Evolutionary conservation across 208 protist species (phyloP).

Genomic region (Trypanosoma avium): DNA sequence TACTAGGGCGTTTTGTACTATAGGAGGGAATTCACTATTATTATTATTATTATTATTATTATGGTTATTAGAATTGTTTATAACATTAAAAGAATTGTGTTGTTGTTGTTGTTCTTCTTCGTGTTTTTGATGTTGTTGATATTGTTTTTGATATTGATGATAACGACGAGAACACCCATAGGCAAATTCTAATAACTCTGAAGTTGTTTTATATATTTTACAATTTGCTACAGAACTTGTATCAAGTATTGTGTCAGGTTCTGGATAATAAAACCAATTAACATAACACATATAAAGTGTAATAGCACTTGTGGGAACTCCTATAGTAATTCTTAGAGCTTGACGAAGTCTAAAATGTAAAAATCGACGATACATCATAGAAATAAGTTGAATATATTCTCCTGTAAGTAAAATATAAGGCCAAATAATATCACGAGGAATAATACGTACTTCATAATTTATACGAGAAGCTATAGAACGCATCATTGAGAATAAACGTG

Average conservation of each 20-base stretch:
- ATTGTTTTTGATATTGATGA: not conserved
- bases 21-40: too few species aligned
- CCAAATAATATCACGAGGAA: conserved; percentile 8
- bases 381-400: conserved; percentile 23
- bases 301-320: conserved; percentile 30
- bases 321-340: conserved; percentile 39
- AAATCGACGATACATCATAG: conserved; percentile 36
- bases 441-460: not conserved
- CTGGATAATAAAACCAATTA: conserved; percentile 32
- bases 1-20: conserved; percentile 36
- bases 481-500: not conserved
- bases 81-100: too few species aligned
- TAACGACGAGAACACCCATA: conserved; percentile 25
- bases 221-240: conserved; percentile 30
- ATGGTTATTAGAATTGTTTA: too few species aligned
- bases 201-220: conserved; percentile 25
- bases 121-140: too few species aligned
- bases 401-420: conserved; percentile 23
- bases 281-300: conserved; percentile 32
- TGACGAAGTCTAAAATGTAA: conserved; percentile 32
- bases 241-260: conserved; percentile 32
- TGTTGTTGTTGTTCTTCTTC: too few species aligned
- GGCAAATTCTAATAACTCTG: conserved; percentile 30
- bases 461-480: not conserved
- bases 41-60: too few species aligned